Conservation (phyloP, 2,329 filamentous ascomycete genomes). For the Pseudogymnoascus sp. region DNA sequence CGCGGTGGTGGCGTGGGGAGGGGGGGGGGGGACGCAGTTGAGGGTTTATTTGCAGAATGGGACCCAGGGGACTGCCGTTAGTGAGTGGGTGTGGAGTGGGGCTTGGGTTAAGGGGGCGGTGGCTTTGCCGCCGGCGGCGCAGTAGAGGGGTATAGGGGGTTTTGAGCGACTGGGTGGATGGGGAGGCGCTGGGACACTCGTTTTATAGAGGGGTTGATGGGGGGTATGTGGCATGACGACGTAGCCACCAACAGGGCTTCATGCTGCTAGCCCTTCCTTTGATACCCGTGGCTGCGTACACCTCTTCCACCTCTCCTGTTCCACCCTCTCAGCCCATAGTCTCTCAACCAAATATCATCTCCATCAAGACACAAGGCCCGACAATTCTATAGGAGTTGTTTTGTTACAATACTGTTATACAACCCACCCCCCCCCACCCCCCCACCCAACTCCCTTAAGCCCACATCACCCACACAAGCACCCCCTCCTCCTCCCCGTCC, state of each 20-base stretch:
- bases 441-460: no score
- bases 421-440: no score
- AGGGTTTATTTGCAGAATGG: constrained; percentile 16
- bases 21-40: not conserved
- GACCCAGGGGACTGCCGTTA: constrained; percentile 8
- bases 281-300: no score
- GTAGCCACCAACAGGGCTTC: not conserved
- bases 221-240: not conserved
- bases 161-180: not conserved
- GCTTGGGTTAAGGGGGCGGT: not conserved
- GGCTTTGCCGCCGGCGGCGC: not conserved
- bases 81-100: constrained; percentile 10
- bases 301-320: not conserved
- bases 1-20: not conserved
- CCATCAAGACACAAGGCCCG: no score
- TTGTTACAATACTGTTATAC: no score
- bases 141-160: not conserved
- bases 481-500: no score
- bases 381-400: no score
- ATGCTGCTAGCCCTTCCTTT: not conserved
- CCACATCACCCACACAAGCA: no score
- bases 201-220: not conserved
- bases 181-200: not conserved
- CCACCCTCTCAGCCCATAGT: not conserved
- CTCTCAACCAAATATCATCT: not conserved